Conservation (phyloP, 257 asterid genomes). For the Schizonepeta tenuifolia region DNA sequence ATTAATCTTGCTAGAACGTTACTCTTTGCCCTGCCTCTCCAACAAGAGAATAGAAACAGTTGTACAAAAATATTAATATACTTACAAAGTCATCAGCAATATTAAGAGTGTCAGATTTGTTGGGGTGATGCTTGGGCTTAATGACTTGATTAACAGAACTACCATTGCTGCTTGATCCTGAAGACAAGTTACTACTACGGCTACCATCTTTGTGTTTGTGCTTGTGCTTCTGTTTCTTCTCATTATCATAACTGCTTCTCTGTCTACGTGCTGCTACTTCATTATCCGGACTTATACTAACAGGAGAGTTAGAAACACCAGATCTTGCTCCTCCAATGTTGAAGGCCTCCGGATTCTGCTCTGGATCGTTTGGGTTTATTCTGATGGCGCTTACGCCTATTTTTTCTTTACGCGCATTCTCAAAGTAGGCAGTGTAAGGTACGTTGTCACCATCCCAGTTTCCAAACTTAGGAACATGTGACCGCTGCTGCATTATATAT, state of each 20-base stretch:
- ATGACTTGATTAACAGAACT: conserved; percentile 29
- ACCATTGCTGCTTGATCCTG: conserved; percentile 44
- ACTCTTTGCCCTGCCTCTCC: too few species aligned
- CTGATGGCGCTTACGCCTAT: conserved; percentile 41
- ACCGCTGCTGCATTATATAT: background rate
- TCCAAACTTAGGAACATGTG: conserved; percentile 79
- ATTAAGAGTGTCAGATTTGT: conserved; percentile 30
- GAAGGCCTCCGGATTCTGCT: conserved; percentile 76
- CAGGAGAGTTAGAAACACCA: background rate
- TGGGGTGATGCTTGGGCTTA: conserved; percentile 31
- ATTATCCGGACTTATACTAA: background rate
- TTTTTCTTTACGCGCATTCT: conserved; percentile 68
- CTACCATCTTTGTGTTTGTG: conserved; percentile 33
- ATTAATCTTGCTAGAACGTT: too few species aligned
- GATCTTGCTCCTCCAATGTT: background rate
- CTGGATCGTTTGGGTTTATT: conserved; percentile 82
- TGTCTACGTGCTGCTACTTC: conserved; percentile 6
- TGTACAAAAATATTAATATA: background rate
- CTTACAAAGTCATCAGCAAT: conserved; percentile 60
- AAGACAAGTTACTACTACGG: conserved; percentile 32
- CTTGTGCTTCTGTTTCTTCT: conserved; percentile 31
- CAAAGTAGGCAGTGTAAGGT: conserved; percentile 77
- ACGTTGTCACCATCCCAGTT: conserved; percentile 76
- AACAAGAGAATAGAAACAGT: too few species aligned
- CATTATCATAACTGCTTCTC: background rate